Base-by-base conservation (phyloP, 352 stramenopile genomes). In the Phytophthora pinifolia region DNA sequence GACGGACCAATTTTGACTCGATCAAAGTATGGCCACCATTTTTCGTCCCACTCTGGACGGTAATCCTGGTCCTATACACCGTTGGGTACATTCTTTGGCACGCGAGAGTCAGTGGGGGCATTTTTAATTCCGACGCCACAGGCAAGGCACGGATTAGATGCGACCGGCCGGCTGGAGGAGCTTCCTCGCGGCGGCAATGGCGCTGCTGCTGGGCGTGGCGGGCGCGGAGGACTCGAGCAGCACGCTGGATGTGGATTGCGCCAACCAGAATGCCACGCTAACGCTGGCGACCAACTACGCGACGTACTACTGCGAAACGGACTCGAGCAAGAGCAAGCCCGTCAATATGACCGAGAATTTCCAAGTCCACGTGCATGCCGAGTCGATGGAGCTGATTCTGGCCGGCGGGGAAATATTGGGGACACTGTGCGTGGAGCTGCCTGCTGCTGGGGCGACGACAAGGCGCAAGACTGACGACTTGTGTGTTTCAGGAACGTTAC, bases 31-130 rank as follows among this genome's bases (percentile, higher is more conserved):
- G 30, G 22, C 22, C 22, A 27, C 22, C 4, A 27, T 6, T 27
- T 27, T 27, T 27, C 22, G 4, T 27, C 22, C 22, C 3, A 6
- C 22, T 27, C 22, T 46, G 20, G 20, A 25, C 20, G 3, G 20
- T 25, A 13, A 29, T 20, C 43, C 43, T 6, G 7, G 31, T 34
- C 12, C 47, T 46, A 39, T 7, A 27, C 1, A 27, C 34, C 18
- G 38, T 65, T 62, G 56, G 58, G 51, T 71, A 63, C 51, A 71
- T 56, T 71, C 44, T 66, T 50, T 66, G 49, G 14, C 54, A 30
- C 15, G 27, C 54, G 61, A 70, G 57, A 70, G 56, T 67, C 62
- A 71, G 56, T 67, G 17, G 36, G 36, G 18, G 18, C 27, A 31
- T 25, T 52, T 72, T 68, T 45, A n/a, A 51, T 67, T 67, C 36